Conservation (phyloP, 208 protist genomes). For the Leishmania lainsoni region DNA sequence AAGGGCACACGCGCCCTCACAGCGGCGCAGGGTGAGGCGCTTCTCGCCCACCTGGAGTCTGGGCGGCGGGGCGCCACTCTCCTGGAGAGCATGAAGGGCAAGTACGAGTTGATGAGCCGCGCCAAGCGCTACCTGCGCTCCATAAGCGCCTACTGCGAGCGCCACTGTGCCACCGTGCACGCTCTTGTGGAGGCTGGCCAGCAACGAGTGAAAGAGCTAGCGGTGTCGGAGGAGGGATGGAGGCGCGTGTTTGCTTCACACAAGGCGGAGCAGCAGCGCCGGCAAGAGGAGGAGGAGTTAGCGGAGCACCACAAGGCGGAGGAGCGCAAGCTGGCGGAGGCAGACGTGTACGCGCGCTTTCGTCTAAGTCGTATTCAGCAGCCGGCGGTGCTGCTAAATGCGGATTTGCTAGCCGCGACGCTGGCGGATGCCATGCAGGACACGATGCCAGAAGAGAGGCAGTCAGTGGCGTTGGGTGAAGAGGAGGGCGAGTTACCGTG, state of each 20-base stretch:
- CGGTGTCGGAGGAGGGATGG: conserved; percentile 50
- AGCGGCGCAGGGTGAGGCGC: conserved; percentile 37
- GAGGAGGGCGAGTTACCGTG: not conserved
- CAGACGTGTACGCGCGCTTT: conserved; percentile 53
- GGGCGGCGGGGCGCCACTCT: conserved; percentile 38
- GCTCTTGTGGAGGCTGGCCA: conserved; percentile 49
- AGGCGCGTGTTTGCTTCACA: conserved; percentile 42
- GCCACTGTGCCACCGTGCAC: conserved; percentile 51
- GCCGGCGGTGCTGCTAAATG: conserved; percentile 25
- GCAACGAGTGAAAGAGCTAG: conserved; percentile 44
- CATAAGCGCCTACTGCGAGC: conserved; percentile 53
- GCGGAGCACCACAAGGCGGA: conserved; percentile 35
- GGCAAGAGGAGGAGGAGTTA: conserved; percentile 39
- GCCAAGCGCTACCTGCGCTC: conserved; percentile 37
- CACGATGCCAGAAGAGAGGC: conserved; percentile 1
- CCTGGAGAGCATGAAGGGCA: conserved; percentile 38
- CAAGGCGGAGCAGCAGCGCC: conserved; percentile 42
- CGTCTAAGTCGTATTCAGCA: conserved; percentile 17
- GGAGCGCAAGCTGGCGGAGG: conserved; percentile 39
- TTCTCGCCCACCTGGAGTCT: conserved; percentile 45
- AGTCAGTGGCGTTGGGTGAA: conserved; percentile 4
- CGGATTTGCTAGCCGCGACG: conserved; percentile 25
- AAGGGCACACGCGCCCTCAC: conserved; percentile 35
- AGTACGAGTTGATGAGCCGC: conserved; percentile 35
- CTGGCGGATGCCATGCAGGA: conserved; percentile 22